Evolutionary conservation across 768 basidiomycete genomes (phyloP).

Genomic region (Pulveroboletus sp.): DNA sequence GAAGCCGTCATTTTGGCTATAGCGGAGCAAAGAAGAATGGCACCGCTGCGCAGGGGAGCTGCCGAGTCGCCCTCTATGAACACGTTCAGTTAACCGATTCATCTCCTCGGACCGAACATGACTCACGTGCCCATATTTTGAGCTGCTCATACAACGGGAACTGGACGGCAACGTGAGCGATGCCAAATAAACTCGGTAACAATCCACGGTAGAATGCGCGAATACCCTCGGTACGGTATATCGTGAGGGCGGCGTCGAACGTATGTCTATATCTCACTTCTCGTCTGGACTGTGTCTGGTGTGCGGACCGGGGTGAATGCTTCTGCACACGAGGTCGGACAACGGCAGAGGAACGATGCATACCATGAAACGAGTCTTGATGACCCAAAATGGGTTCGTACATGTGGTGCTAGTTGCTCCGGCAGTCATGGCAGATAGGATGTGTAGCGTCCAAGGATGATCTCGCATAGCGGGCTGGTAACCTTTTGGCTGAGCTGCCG

Average conservation of each 20-base stretch:
- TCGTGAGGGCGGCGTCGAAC: constrained; percentile 81
- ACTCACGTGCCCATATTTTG: constrained; percentile 82
- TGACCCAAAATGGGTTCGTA: constrained; percentile 97
- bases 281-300: constrained; percentile 74
- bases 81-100: background rate
- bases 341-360: constrained; percentile 11
- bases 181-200: constrained; percentile 88
- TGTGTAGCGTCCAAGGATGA: constrained; percentile 83
- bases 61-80: constrained; percentile 28
- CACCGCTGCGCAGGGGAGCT: constrained; percentile 30
- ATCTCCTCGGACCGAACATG: constrained; percentile 3
- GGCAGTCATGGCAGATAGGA: constrained; percentile 92
- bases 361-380: constrained; percentile 99
- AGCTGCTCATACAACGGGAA: constrained; percentile 95
- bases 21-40: constrained; percentile 89
- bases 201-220: constrained; percentile 93
- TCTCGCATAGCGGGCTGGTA: constrained; percentile 78
- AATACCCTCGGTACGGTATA: constrained; percentile 84
- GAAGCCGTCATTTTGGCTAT: constrained; percentile 95
- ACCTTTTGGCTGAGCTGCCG: constrained; percentile 79
- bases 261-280: constrained; percentile 86
- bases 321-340: background rate
- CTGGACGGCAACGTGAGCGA: constrained; percentile 93
- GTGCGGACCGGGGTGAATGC: constrained; percentile 7
- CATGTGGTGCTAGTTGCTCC: constrained; percentile 90